These are phyloP conservation scores for Crepidotus sp. DNA, from an alignment of 1,284 basidiomycete species.

Conservation along the genomic window DNA sequence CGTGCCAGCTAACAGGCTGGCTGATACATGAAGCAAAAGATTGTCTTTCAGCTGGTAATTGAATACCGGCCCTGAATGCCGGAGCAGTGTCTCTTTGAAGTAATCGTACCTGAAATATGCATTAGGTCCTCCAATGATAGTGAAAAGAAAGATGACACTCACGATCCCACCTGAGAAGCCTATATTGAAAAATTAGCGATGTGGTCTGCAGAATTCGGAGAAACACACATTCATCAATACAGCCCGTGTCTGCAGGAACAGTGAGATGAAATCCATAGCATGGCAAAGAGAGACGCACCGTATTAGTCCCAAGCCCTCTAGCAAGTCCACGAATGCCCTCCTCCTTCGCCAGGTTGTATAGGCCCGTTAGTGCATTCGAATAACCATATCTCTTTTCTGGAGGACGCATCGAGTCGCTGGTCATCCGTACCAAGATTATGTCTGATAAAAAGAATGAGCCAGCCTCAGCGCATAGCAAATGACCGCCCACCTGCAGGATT, in stretches of 20 bases:
- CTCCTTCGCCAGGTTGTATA: slow-evolving; percentile 52
- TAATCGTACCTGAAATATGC: slow-evolving; percentile 64
- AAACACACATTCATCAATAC: slow-evolving; percentile 79
- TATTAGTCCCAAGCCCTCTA: slow-evolving; percentile 76
- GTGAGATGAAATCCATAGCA: slow-evolving; percentile 6
- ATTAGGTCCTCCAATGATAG: not conserved
- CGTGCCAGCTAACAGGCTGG: slow-evolving; percentile 70
- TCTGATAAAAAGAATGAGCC: slow-evolving; percentile 30
- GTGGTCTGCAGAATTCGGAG: slow-evolving; percentile 10
- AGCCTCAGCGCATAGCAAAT: not conserved
- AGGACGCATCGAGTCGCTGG: slow-evolving; percentile 71
- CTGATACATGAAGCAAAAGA: slow-evolving; percentile 53
- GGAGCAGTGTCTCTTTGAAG: slow-evolving; percentile 67
- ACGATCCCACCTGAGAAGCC: slow-evolving; percentile 85
- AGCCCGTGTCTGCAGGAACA: slow-evolving; percentile 48
- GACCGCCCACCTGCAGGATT: slow-evolving; percentile 63
- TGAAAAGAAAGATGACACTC: slow-evolving; percentile 30
- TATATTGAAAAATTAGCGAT: slow-evolving; percentile 22
- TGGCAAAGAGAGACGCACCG: slow-evolving; percentile 32
- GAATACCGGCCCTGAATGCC: slow-evolving; percentile 43
- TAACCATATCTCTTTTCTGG: slow-evolving; percentile 71
- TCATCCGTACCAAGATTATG: slow-evolving; percentile 81
- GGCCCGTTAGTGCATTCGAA: slow-evolving; percentile 64
- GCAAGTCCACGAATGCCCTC: slow-evolving; percentile 68
- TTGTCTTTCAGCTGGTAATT: slow-evolving; percentile 66